Evolutionary conservation across 2,329 filamentous ascomycete species (phyloP), one percentile per base, ranked within the genome.

Genomic region (Huntiella savannae): DNA sequence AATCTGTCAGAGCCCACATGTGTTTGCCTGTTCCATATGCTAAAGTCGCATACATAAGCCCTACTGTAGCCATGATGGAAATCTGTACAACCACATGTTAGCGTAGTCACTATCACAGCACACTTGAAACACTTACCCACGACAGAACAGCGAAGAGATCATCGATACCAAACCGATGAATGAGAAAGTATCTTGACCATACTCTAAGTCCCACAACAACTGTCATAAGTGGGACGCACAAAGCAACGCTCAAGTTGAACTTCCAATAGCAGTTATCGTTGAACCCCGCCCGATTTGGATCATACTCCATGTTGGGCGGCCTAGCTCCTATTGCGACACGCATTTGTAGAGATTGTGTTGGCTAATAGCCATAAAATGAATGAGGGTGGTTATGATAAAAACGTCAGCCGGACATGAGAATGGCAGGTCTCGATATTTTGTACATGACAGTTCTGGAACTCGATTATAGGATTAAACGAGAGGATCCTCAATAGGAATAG

Each of bases 161-260:
- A 38, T 59, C 55, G 7, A 53, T 40, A 11, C 57, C 57, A 15
- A 57, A 47, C 17, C 53, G 49, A 15, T 52, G 44, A 12, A 57
- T 52, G 22, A 58, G 49, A 11, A 52, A 50, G 5, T 51, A 52
- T 32, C 57, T 48, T 15, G 53, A 56, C 42, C 53, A 58, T 13
- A 55, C 43, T 28, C 57, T 52, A 12, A 55, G 28, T 3, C 41
- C 45, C n/a, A 56, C 52, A 43, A 53, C 51, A 3, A 50, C n/a
- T 1, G 51, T 46, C 2, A 52, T 37, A 8, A 57, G 38, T 10
- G 46, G 15, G 6, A 55, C 38, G 17, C 53, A 55, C 40, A 56
- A 49, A 4, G 49, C 48, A 13, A 51, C 52, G 3, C 50, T 47
- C 12, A 48, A 47, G 15, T 54, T 44, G 22, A 53, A 43, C 6